A percentile compares a stretch with the other conserved stretches of the same genome.
These are phyloP conservation scores for Phaeosphaeriaceae sp. DNA, from an alignment of 2,329 filamentous ascomycete genomes.

Conservation along the genomic window DNA sequence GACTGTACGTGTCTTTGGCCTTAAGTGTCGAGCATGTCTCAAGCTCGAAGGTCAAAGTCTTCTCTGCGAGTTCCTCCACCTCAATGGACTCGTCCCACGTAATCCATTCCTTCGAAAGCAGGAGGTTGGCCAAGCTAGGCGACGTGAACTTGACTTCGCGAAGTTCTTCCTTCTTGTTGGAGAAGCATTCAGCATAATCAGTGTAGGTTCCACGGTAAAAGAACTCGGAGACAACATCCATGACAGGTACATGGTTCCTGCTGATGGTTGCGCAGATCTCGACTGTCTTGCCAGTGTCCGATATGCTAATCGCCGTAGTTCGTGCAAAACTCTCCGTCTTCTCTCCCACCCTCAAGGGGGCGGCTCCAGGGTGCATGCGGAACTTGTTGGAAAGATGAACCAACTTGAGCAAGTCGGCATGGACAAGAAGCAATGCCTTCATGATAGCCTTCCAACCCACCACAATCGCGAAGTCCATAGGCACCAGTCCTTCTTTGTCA, in stretches of 20 bases:
- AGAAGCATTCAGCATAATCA: conserved; percentile 18
- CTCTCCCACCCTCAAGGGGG: conserved; percentile 19
- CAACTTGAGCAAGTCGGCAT: conserved; percentile 20
- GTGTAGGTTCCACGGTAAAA: conserved; percentile 20
- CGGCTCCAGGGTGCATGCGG: conserved; percentile 6
- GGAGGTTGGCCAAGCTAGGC: conserved; percentile 10
- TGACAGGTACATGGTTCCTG: conserved; percentile 15
- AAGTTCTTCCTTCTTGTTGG: conserved; percentile 10
- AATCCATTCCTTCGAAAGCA: conserved; percentile 20
- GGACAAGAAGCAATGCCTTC: conserved; percentile 15
- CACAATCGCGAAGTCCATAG: conserved; percentile 47
- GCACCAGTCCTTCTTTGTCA: conserved; percentile 10
- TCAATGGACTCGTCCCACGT: conserved; percentile 10
- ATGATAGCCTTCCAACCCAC: conserved; percentile 46
- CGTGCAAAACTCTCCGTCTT: conserved; percentile 10
- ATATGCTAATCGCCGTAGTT: conserved; percentile 14
- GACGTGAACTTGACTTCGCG: conserved; percentile 13
- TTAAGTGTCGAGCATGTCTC: conserved; percentile 14
- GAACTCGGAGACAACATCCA: conserved; percentile 25
- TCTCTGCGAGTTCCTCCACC: conserved; percentile 11
- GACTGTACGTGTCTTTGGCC: conserved; percentile 5
- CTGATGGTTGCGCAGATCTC: conserved; percentile 20
- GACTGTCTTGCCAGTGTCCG: conserved; percentile 18
- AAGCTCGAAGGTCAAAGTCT: conserved; percentile 20
- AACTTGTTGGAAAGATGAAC: conserved; percentile 28